A percentile compares a stretch with the other conserved stretches of the same genome.
phyloP scores from a whole-genome alignment of 345 rosid genomes.

The Ceriops zippeliana region DNA sequence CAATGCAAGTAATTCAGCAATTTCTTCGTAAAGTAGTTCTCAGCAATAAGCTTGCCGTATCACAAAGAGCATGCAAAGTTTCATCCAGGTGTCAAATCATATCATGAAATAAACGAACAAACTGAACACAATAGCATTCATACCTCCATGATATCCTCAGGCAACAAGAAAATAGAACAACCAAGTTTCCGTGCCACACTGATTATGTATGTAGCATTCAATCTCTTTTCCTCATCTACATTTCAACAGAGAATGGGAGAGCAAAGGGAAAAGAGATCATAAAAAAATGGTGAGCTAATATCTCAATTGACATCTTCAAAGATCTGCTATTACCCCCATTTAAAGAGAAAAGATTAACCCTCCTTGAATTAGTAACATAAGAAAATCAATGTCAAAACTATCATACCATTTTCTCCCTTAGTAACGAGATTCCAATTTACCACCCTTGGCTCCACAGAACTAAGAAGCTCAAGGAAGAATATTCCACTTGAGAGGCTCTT shows the following conservation, averaged over 20 bases:
- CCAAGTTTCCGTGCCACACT: constrained; percentile 96
- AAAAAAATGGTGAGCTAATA: background rate
- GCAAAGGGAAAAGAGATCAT: background rate
- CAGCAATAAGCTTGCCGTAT: background rate
- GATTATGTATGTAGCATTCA: constrained; percentile 91
- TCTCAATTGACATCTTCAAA: background rate
- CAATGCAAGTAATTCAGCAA: background rate
- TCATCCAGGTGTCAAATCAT: background rate
- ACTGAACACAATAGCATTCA: background rate
- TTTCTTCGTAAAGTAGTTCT: background rate
- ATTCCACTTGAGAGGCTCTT: constrained; percentile 69
- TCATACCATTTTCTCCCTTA: constrained; percentile 84
- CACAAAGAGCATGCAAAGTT: background rate
- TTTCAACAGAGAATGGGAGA: background rate
- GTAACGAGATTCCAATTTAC: constrained; percentile 97
- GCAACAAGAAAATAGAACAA: constrained; percentile 92
- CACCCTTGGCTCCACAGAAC: constrained; percentile 90
- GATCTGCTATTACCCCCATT: background rate
- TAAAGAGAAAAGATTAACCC: no score
- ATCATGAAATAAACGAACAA: background rate
- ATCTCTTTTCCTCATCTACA: constrained; percentile 79
- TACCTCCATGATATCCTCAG: constrained; percentile 98
- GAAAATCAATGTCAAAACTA: background rate
- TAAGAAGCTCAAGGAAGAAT: constrained; percentile 86
- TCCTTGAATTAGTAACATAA: no score